These are phyloP conservation scores for Biscogniauxia sp. DNA, from an alignment of 2,329 filamentous ascomycete species.

Conservation along the genomic window DNA sequence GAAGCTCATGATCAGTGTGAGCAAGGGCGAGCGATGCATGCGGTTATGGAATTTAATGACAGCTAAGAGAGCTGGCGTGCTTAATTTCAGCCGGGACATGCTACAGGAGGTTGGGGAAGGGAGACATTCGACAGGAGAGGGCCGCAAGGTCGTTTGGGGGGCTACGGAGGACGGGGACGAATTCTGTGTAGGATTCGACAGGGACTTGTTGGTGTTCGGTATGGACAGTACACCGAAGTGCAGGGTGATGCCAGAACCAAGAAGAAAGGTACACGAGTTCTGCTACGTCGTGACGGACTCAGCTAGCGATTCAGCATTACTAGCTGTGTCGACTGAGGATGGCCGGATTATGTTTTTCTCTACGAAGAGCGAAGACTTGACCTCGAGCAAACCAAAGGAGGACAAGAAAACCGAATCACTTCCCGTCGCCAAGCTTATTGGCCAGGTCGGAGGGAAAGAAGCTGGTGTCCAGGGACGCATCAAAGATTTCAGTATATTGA, in stretches of 20 bases:
- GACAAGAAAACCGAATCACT: slow-evolving; percentile 41
- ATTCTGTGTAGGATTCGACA: slow-evolving; percentile 86
- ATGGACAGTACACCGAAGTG: slow-evolving; percentile 83
- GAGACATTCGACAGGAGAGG: slow-evolving; percentile 76
- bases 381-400: slow-evolving; percentile 36
- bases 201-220: slow-evolving; percentile 80
- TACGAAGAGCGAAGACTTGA: slow-evolving; percentile 53
- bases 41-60: slow-evolving; percentile 95
- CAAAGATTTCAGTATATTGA: slow-evolving; percentile 80
- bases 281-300: slow-evolving; percentile 61
- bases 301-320: slow-evolving; percentile 49
- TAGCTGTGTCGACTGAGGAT: slow-evolving; percentile 86
- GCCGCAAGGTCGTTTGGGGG: slow-evolving; percentile 79
- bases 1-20: slow-evolving; percentile 93
- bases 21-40: slow-evolving; percentile 87
- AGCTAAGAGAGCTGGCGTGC: slow-evolving; percentile 88
- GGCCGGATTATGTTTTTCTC: slow-evolving; percentile 83
- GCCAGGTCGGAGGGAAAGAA: slow-evolving; percentile 74
- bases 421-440: slow-evolving; percentile 64
- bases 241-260: slow-evolving; percentile 63
- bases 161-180: slow-evolving; percentile 67
- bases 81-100: slow-evolving; percentile 77
- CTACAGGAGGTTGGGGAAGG: slow-evolving; percentile 74
- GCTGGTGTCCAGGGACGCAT: slow-evolving; percentile 68
- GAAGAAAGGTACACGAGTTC: slow-evolving; percentile 82